phyloP scores from a whole-genome alignment of 1,139 yeast species.

The Geotrichum cucujoidarum region DNA sequence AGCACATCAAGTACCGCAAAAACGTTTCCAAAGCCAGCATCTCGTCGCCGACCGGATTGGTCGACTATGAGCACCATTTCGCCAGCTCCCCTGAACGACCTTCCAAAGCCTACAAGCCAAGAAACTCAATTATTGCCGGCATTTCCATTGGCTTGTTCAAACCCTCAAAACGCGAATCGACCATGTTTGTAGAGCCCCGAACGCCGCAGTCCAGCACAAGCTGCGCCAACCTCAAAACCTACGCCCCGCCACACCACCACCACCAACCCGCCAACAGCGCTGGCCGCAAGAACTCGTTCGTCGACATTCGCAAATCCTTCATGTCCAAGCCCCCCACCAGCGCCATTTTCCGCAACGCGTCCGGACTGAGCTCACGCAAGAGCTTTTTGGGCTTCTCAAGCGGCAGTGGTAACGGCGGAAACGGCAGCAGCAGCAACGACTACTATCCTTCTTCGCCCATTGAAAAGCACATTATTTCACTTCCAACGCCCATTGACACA shows the following conservation, averaged over 20 bases:
- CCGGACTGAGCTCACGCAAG: conserved; percentile 9
- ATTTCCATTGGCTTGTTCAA: conserved; percentile 12
- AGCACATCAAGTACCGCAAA: conserved; percentile 22
- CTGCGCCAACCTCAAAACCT: conserved; percentile 8
- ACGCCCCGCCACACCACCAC: conserved; percentile 9
- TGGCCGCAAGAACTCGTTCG: conserved; percentile 13
- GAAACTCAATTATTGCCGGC: conserved; percentile 18
- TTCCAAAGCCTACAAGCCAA: conserved; percentile 6
- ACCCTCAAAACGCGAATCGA: conserved; percentile 16
- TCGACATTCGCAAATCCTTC: conserved; percentile 15
- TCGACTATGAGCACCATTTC: conserved; percentile 27
- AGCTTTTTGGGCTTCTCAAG: conserved; percentile 12
- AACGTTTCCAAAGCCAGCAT: conserved; percentile 26
- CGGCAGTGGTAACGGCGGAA: conserved; percentile 6
- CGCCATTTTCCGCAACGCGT: conserved; percentile 14
- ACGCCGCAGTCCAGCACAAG: no score
- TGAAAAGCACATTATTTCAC: conserved; percentile 44
- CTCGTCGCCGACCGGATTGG: conserved; percentile 27
- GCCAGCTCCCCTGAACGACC: conserved; percentile 18
- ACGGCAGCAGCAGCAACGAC: background rate
- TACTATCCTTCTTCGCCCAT: background rate
- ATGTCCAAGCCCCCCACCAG: conserved; percentile 9
- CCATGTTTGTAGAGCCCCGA: no score
- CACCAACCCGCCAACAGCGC: conserved; percentile 10
- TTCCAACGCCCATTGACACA: conserved; percentile 52